Conservation (phyloP, 805 yeast genomes). For the Wickerhamomyces pijperi region DNA sequence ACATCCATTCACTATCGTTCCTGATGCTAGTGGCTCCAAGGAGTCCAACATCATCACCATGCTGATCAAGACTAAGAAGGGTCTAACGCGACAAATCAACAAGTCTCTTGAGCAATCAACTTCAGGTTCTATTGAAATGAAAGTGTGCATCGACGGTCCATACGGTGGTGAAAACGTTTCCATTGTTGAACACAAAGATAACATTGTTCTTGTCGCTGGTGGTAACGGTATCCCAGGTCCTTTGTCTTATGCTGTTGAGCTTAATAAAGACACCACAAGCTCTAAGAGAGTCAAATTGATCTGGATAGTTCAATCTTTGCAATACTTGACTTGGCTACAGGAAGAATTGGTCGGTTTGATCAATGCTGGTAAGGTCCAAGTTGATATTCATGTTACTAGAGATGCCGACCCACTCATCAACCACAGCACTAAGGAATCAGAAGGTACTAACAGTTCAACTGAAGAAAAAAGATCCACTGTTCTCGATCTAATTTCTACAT, state of each 20-base stretch:
- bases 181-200: constrained; percentile 27
- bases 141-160: constrained; percentile 49
- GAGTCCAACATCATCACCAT: constrained; percentile 29
- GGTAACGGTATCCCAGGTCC: constrained; percentile 46
- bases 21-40: constrained; percentile 26
- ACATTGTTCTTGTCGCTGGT: constrained; percentile 33
- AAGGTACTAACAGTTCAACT: no score
- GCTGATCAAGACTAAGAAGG: constrained; percentile 48
- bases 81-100: constrained; percentile 37
- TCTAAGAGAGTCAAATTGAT: no score
- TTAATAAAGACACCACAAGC: no score
- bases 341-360: no score
- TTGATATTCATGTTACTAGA: no score
- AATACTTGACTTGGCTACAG: no score
- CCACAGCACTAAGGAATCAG: no score
- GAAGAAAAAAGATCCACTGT: no score
- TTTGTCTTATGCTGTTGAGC: constrained; percentile 27
- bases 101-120: constrained; percentile 18
- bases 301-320: no score
- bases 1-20: constrained; percentile 59
- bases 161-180: constrained; percentile 41
- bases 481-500: no score
- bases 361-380: no score
- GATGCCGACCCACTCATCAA: no score
- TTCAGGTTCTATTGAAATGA: constrained; percentile 19